Evolutionary conservation across 192 early-diverging fungal genomes (phyloP).

Genomic region (Chytriomyces sp.): DNA sequence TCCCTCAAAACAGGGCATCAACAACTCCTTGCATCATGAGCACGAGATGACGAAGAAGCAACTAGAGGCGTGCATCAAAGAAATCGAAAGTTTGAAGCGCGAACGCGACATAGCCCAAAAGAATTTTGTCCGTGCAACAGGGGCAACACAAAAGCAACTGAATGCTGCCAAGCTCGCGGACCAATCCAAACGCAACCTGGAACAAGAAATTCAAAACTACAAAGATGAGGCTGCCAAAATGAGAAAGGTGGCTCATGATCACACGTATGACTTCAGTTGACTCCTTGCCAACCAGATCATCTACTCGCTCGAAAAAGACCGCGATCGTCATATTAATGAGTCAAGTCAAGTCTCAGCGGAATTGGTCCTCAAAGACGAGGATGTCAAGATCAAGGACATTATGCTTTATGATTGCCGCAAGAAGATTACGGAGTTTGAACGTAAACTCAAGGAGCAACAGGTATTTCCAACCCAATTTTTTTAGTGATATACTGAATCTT

Average conservation of each 20-base stretch:
- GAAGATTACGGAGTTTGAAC: slow-evolving; percentile 60
- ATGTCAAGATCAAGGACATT: slow-evolving; percentile 63
- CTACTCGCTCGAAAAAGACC: slow-evolving; percentile 61
- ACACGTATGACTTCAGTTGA: background rate
- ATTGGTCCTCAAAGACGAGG: slow-evolving; percentile 50
- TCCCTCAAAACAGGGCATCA: slow-evolving; percentile 37
- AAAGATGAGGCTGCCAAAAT: slow-evolving; percentile 66
- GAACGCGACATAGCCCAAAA: slow-evolving; percentile 64
- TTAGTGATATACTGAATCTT: slow-evolving; percentile 1
- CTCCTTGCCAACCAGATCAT: slow-evolving; percentile 43
- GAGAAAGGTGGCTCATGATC: slow-evolving; percentile 50
- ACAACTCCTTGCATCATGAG: slow-evolving; percentile 44
- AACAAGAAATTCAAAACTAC: slow-evolving; percentile 61
- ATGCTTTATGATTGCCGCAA: slow-evolving; percentile 61
- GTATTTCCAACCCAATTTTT: slow-evolving; percentile 16
- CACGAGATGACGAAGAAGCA: slow-evolving; percentile 46
- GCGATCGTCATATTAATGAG: slow-evolving; percentile 57
- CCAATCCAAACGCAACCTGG: slow-evolving; percentile 60
- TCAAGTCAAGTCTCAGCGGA: slow-evolving; percentile 30
- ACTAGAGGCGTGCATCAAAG: slow-evolving; percentile 41
- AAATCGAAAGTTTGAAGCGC: slow-evolving; percentile 47
- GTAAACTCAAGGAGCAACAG: slow-evolving; percentile 63
- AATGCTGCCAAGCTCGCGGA: slow-evolving; percentile 59
- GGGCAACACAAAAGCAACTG: slow-evolving; percentile 55
- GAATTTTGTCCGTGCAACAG: slow-evolving; percentile 58